Base-by-base conservation (phyloP, 2,329 filamentous ascomycete genomes). In the Tympanopsis confertula region DNA sequence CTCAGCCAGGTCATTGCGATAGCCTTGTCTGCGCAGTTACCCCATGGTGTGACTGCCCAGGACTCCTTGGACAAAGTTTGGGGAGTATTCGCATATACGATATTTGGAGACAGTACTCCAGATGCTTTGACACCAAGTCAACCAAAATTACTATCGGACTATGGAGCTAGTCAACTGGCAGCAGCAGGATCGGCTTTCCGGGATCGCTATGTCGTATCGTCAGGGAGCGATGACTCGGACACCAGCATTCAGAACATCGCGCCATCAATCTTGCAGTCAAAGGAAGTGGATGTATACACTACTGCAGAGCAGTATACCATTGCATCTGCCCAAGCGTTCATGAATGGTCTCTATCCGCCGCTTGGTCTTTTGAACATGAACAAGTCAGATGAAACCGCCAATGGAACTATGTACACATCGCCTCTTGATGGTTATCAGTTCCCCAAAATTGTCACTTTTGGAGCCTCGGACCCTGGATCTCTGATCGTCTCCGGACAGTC, bases 261-360 rank as follows among this genome's bases (percentile, higher is more conserved):
- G 12, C 51, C 57, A 4, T 56, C 66, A 38, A 50, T 55, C 19
- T 42, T 71, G 13, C 50, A 66, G 40, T 53, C 62, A 5, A 52
- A 63, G 14, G 60, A 76, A 42, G 45, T 75, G 5, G 57, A 56
- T 37, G 53, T 72, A 10, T 51, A 66, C 35, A 59, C 72, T 1
- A 51, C 62, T 19, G 59, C 70, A 19, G 55, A 62, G 20, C 62
- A 68, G 41, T 63, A 62, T 39, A 59, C 63, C 2, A 50, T 65
- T 22, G 65, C 65, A 1, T 73, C 71, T 3, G 71, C 72, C 12
- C 68, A 73, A 45, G 72, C 74, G 3, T 78, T 78, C 46, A 64
- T 78, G 60, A 72, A 78, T 49, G 73, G 71, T 5, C 54, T 78
- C 7, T 78, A 77, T 49, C 74, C 74, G 22, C 71, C 72, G 12